A percentile compares a stretch with the other conserved stretches of the same genome.
These are phyloP conservation scores for Hanseniaspora singularis DNA, from an alignment of 805 yeast species.

Conservation along the genomic window DNA sequence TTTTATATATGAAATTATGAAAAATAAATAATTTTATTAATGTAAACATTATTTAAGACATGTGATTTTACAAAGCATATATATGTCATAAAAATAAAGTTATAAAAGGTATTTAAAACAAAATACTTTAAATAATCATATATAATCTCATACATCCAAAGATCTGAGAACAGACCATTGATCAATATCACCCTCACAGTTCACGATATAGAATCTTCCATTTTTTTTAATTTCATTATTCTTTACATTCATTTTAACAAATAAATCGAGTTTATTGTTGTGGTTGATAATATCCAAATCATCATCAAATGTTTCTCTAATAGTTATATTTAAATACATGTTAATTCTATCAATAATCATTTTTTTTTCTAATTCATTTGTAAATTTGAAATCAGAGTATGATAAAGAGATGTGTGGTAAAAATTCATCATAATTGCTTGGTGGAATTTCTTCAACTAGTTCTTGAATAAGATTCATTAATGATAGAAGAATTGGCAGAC, in stretches of 20 bases:
- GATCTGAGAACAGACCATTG: slow-evolving; percentile 19
- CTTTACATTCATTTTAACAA: slow-evolving; percentile 31
- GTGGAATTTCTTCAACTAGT: background rate
- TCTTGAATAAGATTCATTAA: slow-evolving; percentile 1
- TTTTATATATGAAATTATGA: too few species aligned
- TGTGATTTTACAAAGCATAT: too few species aligned
- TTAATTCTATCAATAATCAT: slow-evolving; percentile 47
- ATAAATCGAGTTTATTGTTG: slow-evolving; percentile 35
- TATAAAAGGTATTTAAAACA: background rate
- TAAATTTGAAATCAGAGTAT: slow-evolving; percentile 46
- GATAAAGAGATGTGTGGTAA: slow-evolving; percentile 58
- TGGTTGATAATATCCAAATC: slow-evolving; percentile 19
- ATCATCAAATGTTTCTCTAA: background rate
- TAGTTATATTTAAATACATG: slow-evolving; percentile 38
- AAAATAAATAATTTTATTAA: too few species aligned
- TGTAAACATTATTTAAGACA: too few species aligned
- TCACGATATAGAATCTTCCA: slow-evolving; percentile 15
- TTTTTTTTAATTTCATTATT: background rate
- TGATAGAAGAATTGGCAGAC: slow-evolving; percentile 1
- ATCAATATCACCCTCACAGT: slow-evolving; percentile 18
- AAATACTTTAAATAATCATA: too few species aligned
- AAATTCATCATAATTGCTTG: slow-evolving; percentile 37
- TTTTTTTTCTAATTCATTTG: slow-evolving; percentile 47
- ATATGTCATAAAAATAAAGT: too few species aligned
- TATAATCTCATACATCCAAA: slow-evolving; percentile 16